These are phyloP conservation scores for Pezicula rhizophila DNA, from an alignment of 2,329 filamentous ascomycete genomes.

Conservation along the genomic window DNA sequence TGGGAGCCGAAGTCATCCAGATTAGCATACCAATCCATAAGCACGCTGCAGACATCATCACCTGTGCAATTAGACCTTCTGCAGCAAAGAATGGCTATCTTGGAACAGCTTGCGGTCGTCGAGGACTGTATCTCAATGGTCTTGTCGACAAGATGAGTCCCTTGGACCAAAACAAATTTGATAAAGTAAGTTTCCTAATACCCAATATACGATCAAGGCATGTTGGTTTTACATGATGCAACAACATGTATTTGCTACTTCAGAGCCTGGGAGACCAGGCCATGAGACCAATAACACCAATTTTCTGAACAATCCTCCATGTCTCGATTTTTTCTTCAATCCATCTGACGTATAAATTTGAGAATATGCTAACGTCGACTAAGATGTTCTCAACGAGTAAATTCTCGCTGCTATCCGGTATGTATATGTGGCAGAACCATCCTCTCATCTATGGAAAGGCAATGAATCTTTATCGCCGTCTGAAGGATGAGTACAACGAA, in stretches of 20 bases:
- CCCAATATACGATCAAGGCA: constrained; percentile 41
- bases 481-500: constrained; percentile 37
- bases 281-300: too few relatives aligned
- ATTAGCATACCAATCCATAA: constrained; percentile 42
- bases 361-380: too few relatives aligned
- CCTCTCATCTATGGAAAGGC: constrained; percentile 39
- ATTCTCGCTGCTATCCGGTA: too few relatives aligned
- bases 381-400: too few relatives aligned
- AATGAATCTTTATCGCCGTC: constrained; percentile 27
- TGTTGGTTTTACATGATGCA: constrained; percentile 38
- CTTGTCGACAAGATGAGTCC: constrained; percentile 28
- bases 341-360: too few relatives aligned
- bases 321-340: too few relatives aligned
- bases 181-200: constrained; percentile 34
- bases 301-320: too few relatives aligned
- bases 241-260: constrained; percentile 31
- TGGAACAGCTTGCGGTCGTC: not conserved
- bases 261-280: too few relatives aligned
- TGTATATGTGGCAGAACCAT: constrained; percentile 27
- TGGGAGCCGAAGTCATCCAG: constrained; percentile 43
- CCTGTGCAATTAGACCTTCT: constrained; percentile 35
- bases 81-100: constrained; percentile 22
- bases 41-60: constrained; percentile 42
- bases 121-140: constrained; percentile 9
- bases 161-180: constrained; percentile 40